These are phyloP conservation scores for Plasmodium inui DNA, from an alignment of 169 alveolate genomes.

Conservation along the genomic window DNA sequence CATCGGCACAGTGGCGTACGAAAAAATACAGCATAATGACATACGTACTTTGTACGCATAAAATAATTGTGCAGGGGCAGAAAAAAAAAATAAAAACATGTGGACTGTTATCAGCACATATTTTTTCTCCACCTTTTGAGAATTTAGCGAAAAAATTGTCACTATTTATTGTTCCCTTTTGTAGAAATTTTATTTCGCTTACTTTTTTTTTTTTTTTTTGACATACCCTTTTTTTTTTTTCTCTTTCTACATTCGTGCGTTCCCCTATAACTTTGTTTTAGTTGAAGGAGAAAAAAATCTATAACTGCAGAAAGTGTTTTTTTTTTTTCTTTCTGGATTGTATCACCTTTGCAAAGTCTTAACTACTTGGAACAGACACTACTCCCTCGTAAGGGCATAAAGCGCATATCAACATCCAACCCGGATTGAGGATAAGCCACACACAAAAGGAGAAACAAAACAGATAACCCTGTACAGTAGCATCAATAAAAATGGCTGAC, in stretches of 20 bases:
- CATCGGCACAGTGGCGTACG: neutral
- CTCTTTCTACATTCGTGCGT: neutral
- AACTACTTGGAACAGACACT: neutral
- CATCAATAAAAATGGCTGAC: slow-evolving; percentile 56
- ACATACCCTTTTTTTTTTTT: neutral
- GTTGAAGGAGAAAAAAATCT: neutral
- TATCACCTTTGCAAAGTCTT: neutral
- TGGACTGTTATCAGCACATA: neutral
- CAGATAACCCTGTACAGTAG: neutral
- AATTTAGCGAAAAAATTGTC: neutral
- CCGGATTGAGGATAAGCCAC: neutral
- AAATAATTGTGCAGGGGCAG: neutral
- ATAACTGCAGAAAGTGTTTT: neutral
- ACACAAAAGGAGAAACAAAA: neutral
- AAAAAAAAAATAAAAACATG: neutral
- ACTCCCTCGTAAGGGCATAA: neutral
- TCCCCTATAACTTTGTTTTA: neutral
- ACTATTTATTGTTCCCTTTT: neutral
- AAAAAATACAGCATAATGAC: neutral
- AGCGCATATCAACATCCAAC: neutral
- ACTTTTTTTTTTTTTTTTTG: neutral
- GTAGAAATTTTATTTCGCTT: neutral
- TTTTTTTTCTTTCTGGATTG: neutral
- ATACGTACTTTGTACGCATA: neutral
- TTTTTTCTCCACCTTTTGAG: neutral